Base-by-base conservation (phyloP, 2,329 filamentous ascomycete genomes). In the Ophiosphaerella herpotricha region DNA sequence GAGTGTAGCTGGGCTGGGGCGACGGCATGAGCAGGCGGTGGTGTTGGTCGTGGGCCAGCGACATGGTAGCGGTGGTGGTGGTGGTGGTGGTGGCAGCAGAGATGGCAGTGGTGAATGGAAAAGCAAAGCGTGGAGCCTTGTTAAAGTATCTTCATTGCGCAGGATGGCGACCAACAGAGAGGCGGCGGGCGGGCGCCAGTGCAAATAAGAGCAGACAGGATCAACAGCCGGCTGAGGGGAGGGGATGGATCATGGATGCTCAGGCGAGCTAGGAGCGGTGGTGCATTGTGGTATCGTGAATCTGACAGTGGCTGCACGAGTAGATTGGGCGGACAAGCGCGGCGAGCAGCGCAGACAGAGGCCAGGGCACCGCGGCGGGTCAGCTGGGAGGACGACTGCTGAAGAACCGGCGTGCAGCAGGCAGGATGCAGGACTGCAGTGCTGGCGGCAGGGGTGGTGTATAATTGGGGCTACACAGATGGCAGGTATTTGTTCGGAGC, bases 241-340 rank as follows among this genome's bases (percentile, higher is more conserved):
- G 26, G 11, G 26, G 26, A 11, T 11, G 6, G 6, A 21, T 56
- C 57, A 58, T 56, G 52, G 40, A 43, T 48, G 58, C 53, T 49
- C 43, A 53, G 54, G 57, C 37, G 34, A 26, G 44, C 55, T 60
- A 66, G 43, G 54, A 60, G 55, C 58, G 59, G 58, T 58, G 48
- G 46, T 54, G 62, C 65, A 69, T 70, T 56, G 64, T 66, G 61
- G 62, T 63, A 68, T 70, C 60, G 66, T 66, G 63, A 63, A 54
- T 55, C 52, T 56, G 58, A 63, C 52, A 46, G 59, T 50, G 57
- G 55, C 54, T 61, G 60, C 56, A 21, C 18, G 18, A 50, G 57
- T 54, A 54, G 50, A 54, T 58, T 48, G 54, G 60, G 58, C 56
- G 52, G 53, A 56, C 60, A 64, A 61, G 66, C 64, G 67, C 64